Percentiles rank a stretch among this genome's conserved stretches.
These are phyloP conservation scores for Solanum rostratum DNA, from an alignment of 257 asterid genomes.

Conservation along the genomic window DNA sequence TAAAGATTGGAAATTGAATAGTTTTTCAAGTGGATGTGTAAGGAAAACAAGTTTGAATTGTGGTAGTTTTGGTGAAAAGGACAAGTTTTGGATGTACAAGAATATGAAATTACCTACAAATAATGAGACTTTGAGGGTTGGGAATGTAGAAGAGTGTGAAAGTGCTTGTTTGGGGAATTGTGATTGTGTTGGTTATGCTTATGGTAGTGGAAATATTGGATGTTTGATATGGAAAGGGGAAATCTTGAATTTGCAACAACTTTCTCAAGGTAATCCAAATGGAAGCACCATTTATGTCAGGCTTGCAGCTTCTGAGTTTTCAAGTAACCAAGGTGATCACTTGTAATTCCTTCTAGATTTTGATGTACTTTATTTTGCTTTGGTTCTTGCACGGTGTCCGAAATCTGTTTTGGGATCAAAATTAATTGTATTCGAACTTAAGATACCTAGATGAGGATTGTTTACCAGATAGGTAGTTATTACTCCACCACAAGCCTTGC, in stretches of 20 bases:
- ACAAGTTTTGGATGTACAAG: background rate
- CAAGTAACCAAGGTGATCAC: background rate
- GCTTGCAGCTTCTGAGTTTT: background rate
- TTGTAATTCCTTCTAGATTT: background rate
- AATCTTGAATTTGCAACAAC: background rate
- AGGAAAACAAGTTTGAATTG: background rate
- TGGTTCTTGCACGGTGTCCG: background rate
- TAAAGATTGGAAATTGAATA: background rate
- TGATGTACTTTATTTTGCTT: background rate
- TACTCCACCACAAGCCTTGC: background rate
- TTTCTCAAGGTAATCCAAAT: background rate
- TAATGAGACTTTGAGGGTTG: background rate
- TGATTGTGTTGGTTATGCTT: background rate
- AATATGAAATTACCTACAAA: constrained; percentile 1
- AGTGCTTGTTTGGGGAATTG: background rate
- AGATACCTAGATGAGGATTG: background rate
- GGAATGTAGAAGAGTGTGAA: background rate
- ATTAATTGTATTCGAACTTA: background rate
- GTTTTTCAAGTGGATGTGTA: constrained; percentile 1
- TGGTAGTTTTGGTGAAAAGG: background rate
- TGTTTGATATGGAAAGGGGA: background rate
- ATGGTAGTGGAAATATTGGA: background rate
- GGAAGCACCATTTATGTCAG: background rate
- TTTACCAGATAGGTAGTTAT: background rate
- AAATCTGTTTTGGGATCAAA: background rate